A percentile compares a stretch with the other conserved stretches of the same genome.
Conservation (phyloP, 2,329 filamentous ascomycete genomes). For the Claviceps paspali region DNA sequence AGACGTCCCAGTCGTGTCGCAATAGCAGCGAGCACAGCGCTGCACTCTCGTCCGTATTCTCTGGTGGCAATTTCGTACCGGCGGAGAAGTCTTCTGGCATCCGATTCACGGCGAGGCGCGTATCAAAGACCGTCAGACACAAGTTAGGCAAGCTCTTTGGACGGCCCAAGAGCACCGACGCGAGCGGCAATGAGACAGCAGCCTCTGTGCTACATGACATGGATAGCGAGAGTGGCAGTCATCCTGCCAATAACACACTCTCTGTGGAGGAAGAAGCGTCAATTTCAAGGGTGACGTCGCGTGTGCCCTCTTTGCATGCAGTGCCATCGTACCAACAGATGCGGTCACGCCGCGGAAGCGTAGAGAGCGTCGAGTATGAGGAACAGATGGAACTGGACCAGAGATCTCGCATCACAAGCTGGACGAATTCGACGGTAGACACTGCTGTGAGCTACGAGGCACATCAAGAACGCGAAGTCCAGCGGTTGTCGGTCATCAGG, state of each 20-base stretch:
- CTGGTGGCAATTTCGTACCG: constrained; percentile 9
- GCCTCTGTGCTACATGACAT: constrained; percentile 8
- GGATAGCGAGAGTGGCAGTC: constrained; percentile 16
- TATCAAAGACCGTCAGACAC: constrained; percentile 45
- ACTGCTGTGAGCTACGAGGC: constrained; percentile 31
- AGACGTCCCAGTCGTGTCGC: constrained; percentile 34
- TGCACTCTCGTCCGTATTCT: constrained; percentile 17
- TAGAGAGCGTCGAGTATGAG: constrained; percentile 32
- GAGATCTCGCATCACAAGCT: constrained; percentile 56
- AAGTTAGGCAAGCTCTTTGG: constrained; percentile 36
- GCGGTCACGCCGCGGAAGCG: constrained; percentile 37
- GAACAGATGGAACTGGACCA: constrained; percentile 28
- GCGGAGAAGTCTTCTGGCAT: constrained; percentile 19
- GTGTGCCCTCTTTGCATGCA: constrained; percentile 33
- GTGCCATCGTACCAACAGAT: constrained; percentile 30
- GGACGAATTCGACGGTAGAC: constrained; percentile 48
- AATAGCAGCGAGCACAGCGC: constrained; percentile 27
- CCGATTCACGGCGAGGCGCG: constrained; percentile 40
- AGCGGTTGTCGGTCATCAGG: constrained; percentile 49
- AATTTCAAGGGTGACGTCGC: constrained; percentile 32
- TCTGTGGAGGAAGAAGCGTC: constrained; percentile 26
- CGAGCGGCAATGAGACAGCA: constrained; percentile 4
- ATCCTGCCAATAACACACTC: constrained; percentile 19
- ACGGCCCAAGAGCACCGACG: constrained; percentile 11
- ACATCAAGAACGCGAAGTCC: constrained; percentile 30